Base-by-base conservation (phyloP, 1,139 yeast genomes). In the Yamadazyma epiphylla region DNA sequence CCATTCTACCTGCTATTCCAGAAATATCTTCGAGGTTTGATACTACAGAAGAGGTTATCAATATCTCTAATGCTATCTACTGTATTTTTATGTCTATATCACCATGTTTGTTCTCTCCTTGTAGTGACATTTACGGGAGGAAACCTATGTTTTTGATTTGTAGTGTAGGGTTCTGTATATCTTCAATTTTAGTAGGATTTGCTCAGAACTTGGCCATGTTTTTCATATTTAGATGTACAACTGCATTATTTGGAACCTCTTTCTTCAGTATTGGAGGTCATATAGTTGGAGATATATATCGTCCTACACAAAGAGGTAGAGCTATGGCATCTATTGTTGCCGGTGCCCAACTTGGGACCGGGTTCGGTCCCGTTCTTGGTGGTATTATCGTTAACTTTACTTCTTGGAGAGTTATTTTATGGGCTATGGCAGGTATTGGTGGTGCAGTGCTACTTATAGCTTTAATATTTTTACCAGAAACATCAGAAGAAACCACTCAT, bases 201-300 rank as follows among this genome's bases (percentile, higher is more conserved):
- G 62, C 77, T 2, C 69, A 58, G 24, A 62, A 74, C 40, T 43
- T 74, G 28, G 67, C 73, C 5, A 72, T 70, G 74, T 74, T 72
- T 42, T 65, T 54, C 36, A 52, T 73, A 0, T 72, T 72, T 37
- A 51, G 79, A 38, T 60, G 70, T 4, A 29, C 60, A 5, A 52
- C 68, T 11, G 78, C 74, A 0, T 41, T 74, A n/a, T 68, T 68
- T 43, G 79, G 78, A 3, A 70, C 77, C 2, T 62, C 75, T 0
- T 72, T 72, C 33, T 72, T 72, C 45, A 53, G 69, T 24, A 55
- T 70, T 15, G 75, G 74, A 5, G 73, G 72, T 8, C 58, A 60
- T 23, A 55, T 68, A 20, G 53, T 73, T 13, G 67, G 70, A 10
- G 79, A 73, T 43, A 56, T 71, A 22, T 65, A 59, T 37, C 49